Conservation (phyloP, 2,329 filamentous ascomycete genomes). For the Verticillium nubilum region DNA sequence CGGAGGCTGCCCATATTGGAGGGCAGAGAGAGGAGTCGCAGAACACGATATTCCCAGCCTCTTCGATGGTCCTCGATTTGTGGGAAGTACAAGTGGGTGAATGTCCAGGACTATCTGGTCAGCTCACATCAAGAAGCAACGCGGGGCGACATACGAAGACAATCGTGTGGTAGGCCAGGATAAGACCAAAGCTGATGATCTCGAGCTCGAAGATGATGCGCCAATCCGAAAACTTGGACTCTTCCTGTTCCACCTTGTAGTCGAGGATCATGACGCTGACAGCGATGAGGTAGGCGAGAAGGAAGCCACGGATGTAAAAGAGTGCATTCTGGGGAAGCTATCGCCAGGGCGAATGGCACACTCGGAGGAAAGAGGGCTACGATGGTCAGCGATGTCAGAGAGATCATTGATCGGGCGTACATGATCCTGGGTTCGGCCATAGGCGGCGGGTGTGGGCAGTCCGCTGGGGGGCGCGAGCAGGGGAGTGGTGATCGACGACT, state of each 20-base stretch:
- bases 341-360: conserved; percentile 45
- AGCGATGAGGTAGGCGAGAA: conserved; percentile 37
- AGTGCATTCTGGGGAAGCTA: conserved; percentile 40
- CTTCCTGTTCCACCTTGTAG: conserved; percentile 37
- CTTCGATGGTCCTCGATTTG: conserved; percentile 29
- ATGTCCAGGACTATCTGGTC: conserved; percentile 40
- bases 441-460: conserved; percentile 10
- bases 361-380: conserved; percentile 46
- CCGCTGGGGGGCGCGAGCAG: conserved; percentile 10
- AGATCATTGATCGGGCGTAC: conserved; percentile 12
- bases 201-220: conserved; percentile 45
- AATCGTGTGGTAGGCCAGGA: conserved; percentile 39
- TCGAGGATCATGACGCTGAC: conserved; percentile 35
- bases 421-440: conserved; percentile 18
- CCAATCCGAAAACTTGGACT: conserved; percentile 29
- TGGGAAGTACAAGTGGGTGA: conserved; percentile 45
- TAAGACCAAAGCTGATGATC: conserved; percentile 33
- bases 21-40: conserved; percentile 39
- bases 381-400: background rate
- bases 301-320: conserved; percentile 33
- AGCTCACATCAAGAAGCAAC: background rate
- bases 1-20: conserved; percentile 31
- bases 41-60: conserved; percentile 27
- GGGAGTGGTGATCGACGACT: conserved; percentile 11
- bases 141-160: conserved; percentile 34